Evolutionary conservation across 2,329 filamentous ascomycete genomes (phyloP).

Genomic region (Elsinoe necatrix): DNA sequence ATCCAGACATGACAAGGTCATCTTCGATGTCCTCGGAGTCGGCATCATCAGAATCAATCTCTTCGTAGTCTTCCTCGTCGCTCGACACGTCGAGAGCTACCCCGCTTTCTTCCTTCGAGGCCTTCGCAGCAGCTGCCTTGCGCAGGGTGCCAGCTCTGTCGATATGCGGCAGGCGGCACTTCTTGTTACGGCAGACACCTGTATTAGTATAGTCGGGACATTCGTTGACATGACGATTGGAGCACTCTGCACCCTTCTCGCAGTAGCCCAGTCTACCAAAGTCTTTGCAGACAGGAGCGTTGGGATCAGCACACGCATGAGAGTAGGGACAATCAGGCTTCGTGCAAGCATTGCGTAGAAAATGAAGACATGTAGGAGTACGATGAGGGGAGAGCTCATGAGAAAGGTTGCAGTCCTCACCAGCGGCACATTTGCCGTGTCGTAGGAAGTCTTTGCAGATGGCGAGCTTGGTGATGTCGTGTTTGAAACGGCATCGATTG

Average conservation of each 20-base stretch:
- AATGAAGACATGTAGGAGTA: conserved; percentile 82
- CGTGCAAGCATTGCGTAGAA: conserved; percentile 79
- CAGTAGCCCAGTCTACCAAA: conserved; percentile 89
- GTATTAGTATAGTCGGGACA: conserved; percentile 93
- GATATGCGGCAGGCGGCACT: conserved; percentile 79
- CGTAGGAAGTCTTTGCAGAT: conserved; percentile 82
- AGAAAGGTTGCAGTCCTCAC: conserved; percentile 78
- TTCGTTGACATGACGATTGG: conserved; percentile 80
- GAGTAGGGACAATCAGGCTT: conserved; percentile 80
- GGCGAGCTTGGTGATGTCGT: conserved; percentile 79
- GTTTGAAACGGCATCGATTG: conserved; percentile 67
- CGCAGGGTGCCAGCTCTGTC: conserved; percentile 75
- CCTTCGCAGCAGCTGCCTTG: conserved; percentile 45
- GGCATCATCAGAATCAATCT: conserved; percentile 65
- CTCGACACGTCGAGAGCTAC: conserved; percentile 57
- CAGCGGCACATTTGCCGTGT: conserved; percentile 67
- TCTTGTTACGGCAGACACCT: conserved; percentile 64
- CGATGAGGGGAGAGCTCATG: conserved; percentile 78
- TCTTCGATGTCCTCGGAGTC: conserved; percentile 56
- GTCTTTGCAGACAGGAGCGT: conserved; percentile 69
- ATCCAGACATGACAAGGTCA: conserved; percentile 30
- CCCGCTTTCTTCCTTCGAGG: conserved; percentile 27
- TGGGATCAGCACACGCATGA: conserved; percentile 69
- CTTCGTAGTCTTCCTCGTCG: conserved; percentile 60
- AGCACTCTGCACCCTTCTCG: conserved; percentile 67